phyloP scores from a whole-genome alignment of 2,329 filamentous ascomycete genomes.

The Sphaerostilbella broomeana region DNA sequence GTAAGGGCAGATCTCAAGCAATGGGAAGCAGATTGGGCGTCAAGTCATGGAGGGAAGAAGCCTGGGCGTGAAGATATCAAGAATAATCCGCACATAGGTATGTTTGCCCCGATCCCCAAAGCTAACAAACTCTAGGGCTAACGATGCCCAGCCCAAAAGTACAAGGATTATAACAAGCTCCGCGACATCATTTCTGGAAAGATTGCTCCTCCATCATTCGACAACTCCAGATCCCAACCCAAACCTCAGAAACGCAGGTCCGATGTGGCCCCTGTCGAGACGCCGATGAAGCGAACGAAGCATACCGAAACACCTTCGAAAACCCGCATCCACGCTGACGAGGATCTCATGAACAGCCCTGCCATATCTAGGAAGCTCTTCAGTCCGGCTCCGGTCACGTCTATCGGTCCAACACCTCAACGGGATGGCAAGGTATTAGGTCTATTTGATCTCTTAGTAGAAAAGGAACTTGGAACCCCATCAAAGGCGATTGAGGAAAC shows the following conservation, averaged over 20 bases:
- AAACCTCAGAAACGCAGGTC: constrained; percentile 35
- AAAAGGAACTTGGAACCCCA: constrained; percentile 43
- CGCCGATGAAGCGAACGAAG: constrained; percentile 47
- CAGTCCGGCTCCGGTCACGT: constrained; percentile 51
- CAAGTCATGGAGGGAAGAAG: constrained; percentile 58
- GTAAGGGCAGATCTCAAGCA: constrained; percentile 65
- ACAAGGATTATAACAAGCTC: constrained; percentile 67
- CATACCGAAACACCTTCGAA: constrained; percentile 43
- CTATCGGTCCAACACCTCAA: constrained; percentile 72
- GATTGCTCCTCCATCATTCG: constrained; percentile 33
- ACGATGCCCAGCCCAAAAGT: constrained; percentile 67
- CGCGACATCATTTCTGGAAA: constrained; percentile 54
- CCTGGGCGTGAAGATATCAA: constrained; percentile 72
- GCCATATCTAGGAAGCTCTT: constrained; percentile 53
- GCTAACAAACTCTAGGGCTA: neutral
- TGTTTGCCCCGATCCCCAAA: constrained; percentile 13
- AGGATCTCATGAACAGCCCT: constrained; percentile 46
- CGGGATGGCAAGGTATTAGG: constrained; percentile 70
- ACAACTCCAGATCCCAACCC: constrained; percentile 26
- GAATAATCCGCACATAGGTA: constrained; percentile 63
- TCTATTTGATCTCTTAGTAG: constrained; percentile 63
- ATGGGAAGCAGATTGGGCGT: constrained; percentile 66
- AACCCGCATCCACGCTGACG: constrained; percentile 22
- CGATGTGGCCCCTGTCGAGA: constrained; percentile 31
- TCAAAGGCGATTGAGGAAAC: constrained; percentile 31